Evolutionary conservation across 805 yeast genomes (phyloP).

Genomic region (Kluyveromyces starmeri): DNA sequence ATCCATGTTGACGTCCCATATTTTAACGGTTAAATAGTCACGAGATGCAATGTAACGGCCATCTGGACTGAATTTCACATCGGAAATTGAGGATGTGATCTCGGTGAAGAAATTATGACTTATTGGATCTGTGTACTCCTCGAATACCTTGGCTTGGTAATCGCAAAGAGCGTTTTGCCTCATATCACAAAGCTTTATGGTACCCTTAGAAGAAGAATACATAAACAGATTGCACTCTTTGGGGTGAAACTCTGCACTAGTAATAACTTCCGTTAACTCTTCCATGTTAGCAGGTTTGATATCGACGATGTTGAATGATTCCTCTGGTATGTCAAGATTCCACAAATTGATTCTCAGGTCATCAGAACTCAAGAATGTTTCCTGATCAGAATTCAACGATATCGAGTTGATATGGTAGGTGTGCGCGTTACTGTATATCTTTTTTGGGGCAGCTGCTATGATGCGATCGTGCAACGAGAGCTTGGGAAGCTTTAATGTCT

Average conservation of each 20-base stretch:
- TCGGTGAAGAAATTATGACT: slow-evolving; percentile 95
- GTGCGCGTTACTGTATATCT: slow-evolving; percentile 90
- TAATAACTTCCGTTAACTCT: slow-evolving; percentile 95
- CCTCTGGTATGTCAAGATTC: slow-evolving; percentile 92
- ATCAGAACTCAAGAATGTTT: slow-evolving; percentile 86
- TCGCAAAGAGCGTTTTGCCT: slow-evolving; percentile 92
- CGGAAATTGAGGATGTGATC: slow-evolving; percentile 88
- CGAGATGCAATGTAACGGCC: slow-evolving; percentile 95
- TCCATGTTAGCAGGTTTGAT: slow-evolving; percentile 98
- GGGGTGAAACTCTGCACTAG: slow-evolving; percentile 96
- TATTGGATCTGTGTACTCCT: slow-evolving; percentile 87
- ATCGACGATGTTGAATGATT: slow-evolving; percentile 93
- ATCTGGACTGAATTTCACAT: slow-evolving; percentile 82
- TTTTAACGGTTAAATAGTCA: slow-evolving; percentile 93
- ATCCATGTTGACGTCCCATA: slow-evolving; percentile 98
- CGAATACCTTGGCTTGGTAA: slow-evolving; percentile 75
- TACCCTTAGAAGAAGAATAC: slow-evolving; percentile 93
- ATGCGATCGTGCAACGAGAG: slow-evolving; percentile 90
- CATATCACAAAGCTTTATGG: slow-evolving; percentile 94
- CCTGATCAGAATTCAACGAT: slow-evolving; percentile 90
- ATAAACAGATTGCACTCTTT: slow-evolving; percentile 83
- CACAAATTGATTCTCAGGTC: slow-evolving; percentile 92
- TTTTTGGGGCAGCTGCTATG: slow-evolving; percentile 89
- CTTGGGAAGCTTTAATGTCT: slow-evolving; percentile 68
- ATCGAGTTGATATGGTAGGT: slow-evolving; percentile 97